A percentile compares a stretch with the other conserved stretches of the same genome.
These are phyloP conservation scores for Candida broadrunensis DNA, from an alignment of 805 yeast genomes.

Conservation along the genomic window DNA sequence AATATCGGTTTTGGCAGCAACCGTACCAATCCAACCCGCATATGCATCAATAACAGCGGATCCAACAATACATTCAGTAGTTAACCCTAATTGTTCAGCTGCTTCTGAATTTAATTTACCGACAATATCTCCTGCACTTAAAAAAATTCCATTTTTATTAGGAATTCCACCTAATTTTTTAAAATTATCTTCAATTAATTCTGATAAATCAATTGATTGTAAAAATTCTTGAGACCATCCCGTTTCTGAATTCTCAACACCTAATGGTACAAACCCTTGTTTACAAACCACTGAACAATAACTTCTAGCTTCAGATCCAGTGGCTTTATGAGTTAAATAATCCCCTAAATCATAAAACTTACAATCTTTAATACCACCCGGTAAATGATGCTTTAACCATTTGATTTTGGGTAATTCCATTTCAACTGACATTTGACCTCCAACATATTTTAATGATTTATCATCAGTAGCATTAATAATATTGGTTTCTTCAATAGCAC, in stretches of 20 bases:
- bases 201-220: conserved; percentile 64
- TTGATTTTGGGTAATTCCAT: conserved; percentile 97
- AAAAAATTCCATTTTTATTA: conserved; percentile 65
- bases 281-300: conserved; percentile 92
- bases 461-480: conserved; percentile 79
- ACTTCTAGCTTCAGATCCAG: conserved; percentile 82
- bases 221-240: conserved; percentile 92
- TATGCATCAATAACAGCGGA: conserved; percentile 97
- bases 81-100: conserved; percentile 81
- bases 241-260: conserved; percentile 78
- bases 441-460: conserved; percentile 82
- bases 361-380: conserved; percentile 54
- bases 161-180: conserved; percentile 81
- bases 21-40: conserved; percentile 99
- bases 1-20: conserved; percentile 81
- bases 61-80: conserved; percentile 79
- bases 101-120: conserved; percentile 66
- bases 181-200: conserved; percentile 74
- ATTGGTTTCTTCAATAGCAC: conserved; percentile 80
- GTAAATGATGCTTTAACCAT: conserved; percentile 89
- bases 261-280: conserved; percentile 91
- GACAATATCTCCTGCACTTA: conserved; percentile 87
- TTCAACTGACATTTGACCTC: conserved; percentile 96
- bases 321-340: conserved; percentile 86
- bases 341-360: conserved; percentile 94